phyloP scores from a whole-genome alignment of 2,329 filamentous ascomycete genomes.

The Sarocladium kiliense region DNA sequence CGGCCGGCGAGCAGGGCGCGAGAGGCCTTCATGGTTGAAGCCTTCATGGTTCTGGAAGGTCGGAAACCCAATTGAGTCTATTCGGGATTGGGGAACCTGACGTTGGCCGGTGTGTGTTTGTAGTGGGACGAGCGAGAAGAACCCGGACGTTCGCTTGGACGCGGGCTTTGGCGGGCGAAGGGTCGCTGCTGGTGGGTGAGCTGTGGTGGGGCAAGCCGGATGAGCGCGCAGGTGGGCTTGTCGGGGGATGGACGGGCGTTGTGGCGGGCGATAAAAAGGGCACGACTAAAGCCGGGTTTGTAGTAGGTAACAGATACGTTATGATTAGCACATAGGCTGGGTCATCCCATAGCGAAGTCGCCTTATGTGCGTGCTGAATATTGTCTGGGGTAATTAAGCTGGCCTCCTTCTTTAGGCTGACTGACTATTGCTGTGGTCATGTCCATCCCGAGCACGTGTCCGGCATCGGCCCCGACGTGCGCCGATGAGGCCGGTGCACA shows the following conservation, averaged over 20 bases:
- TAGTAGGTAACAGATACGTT: slow-evolving; percentile 5
- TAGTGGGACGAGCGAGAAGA: neutral
- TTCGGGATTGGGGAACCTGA: no score
- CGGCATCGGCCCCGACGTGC: neutral
- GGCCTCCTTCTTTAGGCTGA: no score
- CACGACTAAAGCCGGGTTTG: neutral
- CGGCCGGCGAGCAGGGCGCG: neutral
- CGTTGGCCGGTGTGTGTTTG: no score
- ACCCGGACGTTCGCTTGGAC: neutral
- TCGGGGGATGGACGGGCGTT: neutral
- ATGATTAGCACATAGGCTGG: neutral
- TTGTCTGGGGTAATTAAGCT: neutral
- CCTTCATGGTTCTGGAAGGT: neutral
- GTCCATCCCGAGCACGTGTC: slow-evolving; percentile 2
- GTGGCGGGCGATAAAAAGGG: neutral
- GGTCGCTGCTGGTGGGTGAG: neutral
- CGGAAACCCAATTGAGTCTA: neutral
- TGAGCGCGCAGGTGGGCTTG: neutral
- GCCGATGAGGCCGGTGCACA: neutral
- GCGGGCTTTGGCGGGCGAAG: neutral
- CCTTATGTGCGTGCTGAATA: neutral
- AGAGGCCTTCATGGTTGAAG: slow-evolving; percentile 2
- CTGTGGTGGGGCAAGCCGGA: neutral
- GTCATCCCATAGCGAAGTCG: neutral
- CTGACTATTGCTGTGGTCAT: neutral